phyloP scores from a whole-genome alignment of 106 monocot species.

The Phalaenopsis aphrodite region DNA sequence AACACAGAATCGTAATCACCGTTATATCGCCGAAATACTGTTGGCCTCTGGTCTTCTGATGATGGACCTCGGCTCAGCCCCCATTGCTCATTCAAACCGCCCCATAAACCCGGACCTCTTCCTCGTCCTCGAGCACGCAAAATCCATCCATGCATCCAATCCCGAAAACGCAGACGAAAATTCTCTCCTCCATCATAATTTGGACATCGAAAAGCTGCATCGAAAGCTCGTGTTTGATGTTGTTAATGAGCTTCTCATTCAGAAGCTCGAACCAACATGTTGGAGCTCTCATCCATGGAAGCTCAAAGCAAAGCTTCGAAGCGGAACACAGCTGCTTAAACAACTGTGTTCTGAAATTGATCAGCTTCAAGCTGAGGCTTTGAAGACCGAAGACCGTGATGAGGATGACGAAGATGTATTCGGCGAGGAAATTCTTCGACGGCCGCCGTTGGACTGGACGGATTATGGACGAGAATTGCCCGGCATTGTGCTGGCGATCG shows the following conservation, averaged over 20 bases:
- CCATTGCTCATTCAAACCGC: slow-evolving; percentile 16
- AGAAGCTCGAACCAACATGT: slow-evolving; percentile 19
- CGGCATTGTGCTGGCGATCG: slow-evolving; percentile 32
- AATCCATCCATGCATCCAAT: slow-evolving; percentile 7
- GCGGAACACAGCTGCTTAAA: slow-evolving; percentile 22
- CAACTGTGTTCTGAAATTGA: slow-evolving; percentile 42
- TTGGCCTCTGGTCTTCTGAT: slow-evolving; percentile 46
- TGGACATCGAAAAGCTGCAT: slow-evolving; percentile 26
- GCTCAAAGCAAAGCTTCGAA: slow-evolving; percentile 7
- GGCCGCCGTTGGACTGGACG: slow-evolving; percentile 19
- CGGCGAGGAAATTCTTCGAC: slow-evolving; percentile 11
- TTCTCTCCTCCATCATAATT: neutral
- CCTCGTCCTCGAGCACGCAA: slow-evolving; percentile 48
- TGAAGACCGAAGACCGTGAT: neutral
- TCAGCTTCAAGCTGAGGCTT: slow-evolving; percentile 9
- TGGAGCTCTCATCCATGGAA: slow-evolving; percentile 1
- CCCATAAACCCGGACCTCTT: slow-evolving; percentile 61
- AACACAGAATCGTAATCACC: slow-evolving; percentile 41
- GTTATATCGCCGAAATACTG: slow-evolving; percentile 48
- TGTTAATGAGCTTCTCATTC: slow-evolving; percentile 35
- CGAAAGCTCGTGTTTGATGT: slow-evolving; percentile 47
- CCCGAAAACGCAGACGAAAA: neutral
- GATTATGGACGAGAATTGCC: slow-evolving; percentile 20
- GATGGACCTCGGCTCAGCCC: slow-evolving; percentile 13
- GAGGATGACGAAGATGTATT: slow-evolving; percentile 18